A percentile compares a stretch with the other conserved stretches of the same genome.
Conservation (phyloP, 2,329 filamentous ascomycete species). For the Neocucurbitaria cava region DNA sequence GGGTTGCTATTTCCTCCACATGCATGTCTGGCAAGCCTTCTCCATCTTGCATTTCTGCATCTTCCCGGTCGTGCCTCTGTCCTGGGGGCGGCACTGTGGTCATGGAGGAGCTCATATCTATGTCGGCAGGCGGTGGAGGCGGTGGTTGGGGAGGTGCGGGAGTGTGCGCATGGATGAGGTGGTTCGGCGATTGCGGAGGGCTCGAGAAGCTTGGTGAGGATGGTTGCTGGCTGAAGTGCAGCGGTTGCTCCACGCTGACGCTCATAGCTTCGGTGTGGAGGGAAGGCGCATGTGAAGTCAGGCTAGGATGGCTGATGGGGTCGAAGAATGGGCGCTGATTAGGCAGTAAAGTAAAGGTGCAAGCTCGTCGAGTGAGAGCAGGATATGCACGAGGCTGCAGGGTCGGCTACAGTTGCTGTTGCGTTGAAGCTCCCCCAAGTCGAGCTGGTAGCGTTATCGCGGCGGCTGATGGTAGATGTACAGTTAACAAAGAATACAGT, state of each 20-base stretch:
- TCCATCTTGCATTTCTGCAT: constrained; percentile 44
- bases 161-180: constrained; percentile 34
- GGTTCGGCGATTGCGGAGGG: constrained; percentile 40
- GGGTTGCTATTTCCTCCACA: constrained; percentile 2
- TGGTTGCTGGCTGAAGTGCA: constrained; percentile 47
- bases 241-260: constrained; percentile 48
- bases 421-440: constrained; percentile 6
- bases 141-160: constrained; percentile 35
- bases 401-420: constrained; percentile 9
- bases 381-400: constrained; percentile 20
- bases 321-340: neutral
- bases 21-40: constrained; percentile 27
- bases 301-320: constrained; percentile 1
- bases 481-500: neutral
- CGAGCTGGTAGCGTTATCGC: constrained; percentile 4
- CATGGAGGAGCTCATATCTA: constrained; percentile 45
- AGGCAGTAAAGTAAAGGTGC: constrained; percentile 10
- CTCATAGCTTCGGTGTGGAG: constrained; percentile 43
- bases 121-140: constrained; percentile 30
- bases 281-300: constrained; percentile 17
- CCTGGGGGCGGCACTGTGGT: constrained; percentile 39
- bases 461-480: neutral
- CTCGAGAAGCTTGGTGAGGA: constrained; percentile 43
- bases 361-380: constrained; percentile 1
- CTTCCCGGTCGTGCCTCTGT: constrained; percentile 48